These are phyloP conservation scores for Nasturtium officinale DNA, from an alignment of 345 rosid species.

Conservation along the genomic window DNA sequence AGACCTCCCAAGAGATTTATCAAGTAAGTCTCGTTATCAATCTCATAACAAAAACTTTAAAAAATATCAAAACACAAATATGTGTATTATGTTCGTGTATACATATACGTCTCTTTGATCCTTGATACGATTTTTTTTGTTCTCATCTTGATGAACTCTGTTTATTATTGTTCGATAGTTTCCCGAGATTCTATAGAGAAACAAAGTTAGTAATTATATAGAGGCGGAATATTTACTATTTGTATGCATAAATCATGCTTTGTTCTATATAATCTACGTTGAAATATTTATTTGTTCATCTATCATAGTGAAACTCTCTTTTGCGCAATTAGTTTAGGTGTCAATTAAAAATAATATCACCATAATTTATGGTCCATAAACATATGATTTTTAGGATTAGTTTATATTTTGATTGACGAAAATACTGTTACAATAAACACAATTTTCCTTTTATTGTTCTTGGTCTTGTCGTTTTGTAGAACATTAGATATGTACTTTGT, in stretches of 20 bases:
- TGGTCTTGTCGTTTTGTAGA: constrained; percentile 36
- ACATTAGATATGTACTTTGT: constrained; percentile 24
- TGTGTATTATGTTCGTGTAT: neutral
- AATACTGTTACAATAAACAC: constrained; percentile 10
- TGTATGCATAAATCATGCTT: neutral
- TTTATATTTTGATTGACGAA: constrained; percentile 10
- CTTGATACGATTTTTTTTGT: neutral
- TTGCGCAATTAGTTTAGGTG: constrained; percentile 3
- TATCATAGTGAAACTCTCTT: constrained; percentile 13
- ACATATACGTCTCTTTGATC: neutral
- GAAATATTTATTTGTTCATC: constrained; percentile 1
- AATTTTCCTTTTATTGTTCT: constrained; percentile 11
- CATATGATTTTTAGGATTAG: constrained; percentile 4
- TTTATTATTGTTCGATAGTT: constrained; percentile 21
- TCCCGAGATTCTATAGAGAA: neutral
- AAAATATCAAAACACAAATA: neutral
- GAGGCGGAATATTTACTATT: neutral
- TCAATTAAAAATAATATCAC: neutral
- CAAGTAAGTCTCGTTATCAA: constrained; percentile 37
- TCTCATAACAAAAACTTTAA: neutral
- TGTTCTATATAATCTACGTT: constrained; percentile 13
- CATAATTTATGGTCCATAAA: too few relatives aligned
- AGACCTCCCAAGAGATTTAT: constrained; percentile 15
- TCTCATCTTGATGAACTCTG: constrained; percentile 20
- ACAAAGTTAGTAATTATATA: neutral